These are phyloP conservation scores for Pleurotus sapidus DNA, from an alignment of 768 basidiomycete species.

Conservation along the genomic window DNA sequence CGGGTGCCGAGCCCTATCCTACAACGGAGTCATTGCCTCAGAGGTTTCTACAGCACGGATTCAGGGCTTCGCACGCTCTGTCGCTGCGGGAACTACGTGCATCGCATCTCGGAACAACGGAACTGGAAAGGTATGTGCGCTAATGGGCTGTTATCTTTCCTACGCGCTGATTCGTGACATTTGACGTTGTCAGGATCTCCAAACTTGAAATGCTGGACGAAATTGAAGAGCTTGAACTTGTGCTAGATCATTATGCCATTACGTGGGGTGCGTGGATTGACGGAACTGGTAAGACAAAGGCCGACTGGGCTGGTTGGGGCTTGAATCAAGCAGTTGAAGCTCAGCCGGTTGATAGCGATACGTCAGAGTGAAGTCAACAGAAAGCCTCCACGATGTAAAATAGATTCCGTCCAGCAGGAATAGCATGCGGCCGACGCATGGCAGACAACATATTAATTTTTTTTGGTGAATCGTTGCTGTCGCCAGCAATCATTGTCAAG, in stretches of 20 bases:
- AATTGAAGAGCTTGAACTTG: slow-evolving; percentile 89
- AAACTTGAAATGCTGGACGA: slow-evolving; percentile 89
- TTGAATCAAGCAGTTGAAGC: slow-evolving; percentile 16
- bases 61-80: slow-evolving; percentile 50
- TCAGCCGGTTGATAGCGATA: background rate
- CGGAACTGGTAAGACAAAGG: slow-evolving; percentile 11
- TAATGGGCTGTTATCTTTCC: background rate
- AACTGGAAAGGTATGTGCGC: slow-evolving; percentile 50
- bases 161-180: background rate
- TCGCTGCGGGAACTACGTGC: slow-evolving; percentile 70
- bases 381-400: background rate
- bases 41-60: slow-evolving; percentile 61
- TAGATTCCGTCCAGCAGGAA: background rate
- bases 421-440: background rate
- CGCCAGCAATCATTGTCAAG: slow-evolving; percentile 5
- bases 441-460: background rate
- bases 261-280: slow-evolving; percentile 57
- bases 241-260: slow-evolving; percentile 86
- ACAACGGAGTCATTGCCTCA: slow-evolving; percentile 51
- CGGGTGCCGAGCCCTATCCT: slow-evolving; percentile 65
- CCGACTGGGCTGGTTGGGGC: slow-evolving; percentile 34
- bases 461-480: background rate
- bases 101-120: slow-evolving; percentile 40
- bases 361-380: background rate
- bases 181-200: slow-evolving; percentile 52